A percentile compares a stretch with the other conserved stretches of the same genome.
These are phyloP conservation scores for Anisodus acutangulus DNA, from an alignment of 257 asterid genomes.

Conservation along the genomic window DNA sequence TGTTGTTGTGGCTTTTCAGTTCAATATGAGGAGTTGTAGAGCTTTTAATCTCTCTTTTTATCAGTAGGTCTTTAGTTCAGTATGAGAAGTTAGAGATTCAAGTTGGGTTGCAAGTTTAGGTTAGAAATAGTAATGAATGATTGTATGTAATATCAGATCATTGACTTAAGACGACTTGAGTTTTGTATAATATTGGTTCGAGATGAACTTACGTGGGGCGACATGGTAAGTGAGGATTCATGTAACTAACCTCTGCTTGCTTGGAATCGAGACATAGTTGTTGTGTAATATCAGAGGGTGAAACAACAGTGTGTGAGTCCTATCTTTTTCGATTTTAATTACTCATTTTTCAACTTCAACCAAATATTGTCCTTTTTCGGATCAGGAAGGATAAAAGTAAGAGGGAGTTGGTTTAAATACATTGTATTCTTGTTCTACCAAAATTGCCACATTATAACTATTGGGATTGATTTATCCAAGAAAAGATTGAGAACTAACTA, in stretches of 20 bases:
- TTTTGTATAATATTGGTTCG: constrained; percentile 13
- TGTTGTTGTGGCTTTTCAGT: constrained; percentile 84
- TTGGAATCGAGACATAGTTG: not conserved
- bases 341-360: not conserved
- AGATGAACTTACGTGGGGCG: not conserved
- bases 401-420: not conserved
- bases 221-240: not conserved
- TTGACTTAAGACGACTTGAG: not conserved
- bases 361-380: not conserved
- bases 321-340: not conserved
- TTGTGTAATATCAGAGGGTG: not conserved
- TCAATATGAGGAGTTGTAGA: constrained; percentile 72
- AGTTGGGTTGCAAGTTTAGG: constrained; percentile 10
- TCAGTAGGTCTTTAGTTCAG: constrained; percentile 53
- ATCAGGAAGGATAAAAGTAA: not conserved
- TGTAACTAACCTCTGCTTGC: not conserved
- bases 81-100: constrained; percentile 61
- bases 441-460: no score
- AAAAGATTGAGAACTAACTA: not conserved
- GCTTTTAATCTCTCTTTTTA: not conserved
- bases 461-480: not conserved
- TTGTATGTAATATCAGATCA: constrained; percentile 8
- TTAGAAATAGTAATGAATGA: not conserved
- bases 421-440: not conserved
- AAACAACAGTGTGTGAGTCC: not conserved